Evolutionary conservation across 2,329 filamentous ascomycete species (phyloP).

Genomic region (Beauveria asiatica): DNA sequence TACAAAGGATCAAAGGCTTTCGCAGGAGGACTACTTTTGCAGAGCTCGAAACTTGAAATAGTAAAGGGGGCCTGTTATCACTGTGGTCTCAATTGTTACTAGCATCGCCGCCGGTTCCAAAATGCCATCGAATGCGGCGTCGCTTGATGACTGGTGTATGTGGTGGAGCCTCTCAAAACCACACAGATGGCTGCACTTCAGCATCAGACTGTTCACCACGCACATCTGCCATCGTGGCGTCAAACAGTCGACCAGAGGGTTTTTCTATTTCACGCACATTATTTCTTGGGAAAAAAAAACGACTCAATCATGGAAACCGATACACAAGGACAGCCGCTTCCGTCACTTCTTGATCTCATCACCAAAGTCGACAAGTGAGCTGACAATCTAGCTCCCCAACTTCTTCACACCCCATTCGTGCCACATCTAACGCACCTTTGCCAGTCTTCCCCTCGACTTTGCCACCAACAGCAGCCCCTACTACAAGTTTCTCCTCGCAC

Average conservation of each 20-base stretch:
- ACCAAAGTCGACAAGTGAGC: conserved; percentile 31
- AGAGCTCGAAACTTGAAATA: too few species aligned
- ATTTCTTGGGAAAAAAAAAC: too few species aligned
- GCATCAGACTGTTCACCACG: not conserved
- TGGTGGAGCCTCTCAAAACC: not conserved
- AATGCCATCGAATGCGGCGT: not conserved
- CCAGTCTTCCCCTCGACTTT: conserved; percentile 40
- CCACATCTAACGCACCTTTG: conserved; percentile 9
- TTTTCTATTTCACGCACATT: too few species aligned
- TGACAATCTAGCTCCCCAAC: not conserved
- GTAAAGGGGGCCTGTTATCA: not conserved
- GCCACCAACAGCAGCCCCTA: conserved; percentile 28
- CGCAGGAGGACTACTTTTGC: too few species aligned
- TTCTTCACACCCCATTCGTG: conserved; percentile 4
- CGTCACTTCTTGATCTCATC: conserved; percentile 12
- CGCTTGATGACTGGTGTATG: not conserved
- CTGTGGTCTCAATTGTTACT: not conserved
- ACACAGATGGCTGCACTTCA: not conserved
- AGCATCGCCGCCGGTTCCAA: too few species aligned
- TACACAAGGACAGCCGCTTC: not conserved
- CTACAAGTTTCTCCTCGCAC: conserved; percentile 37
- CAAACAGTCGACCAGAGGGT: too few species aligned
- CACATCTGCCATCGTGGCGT: not conserved
- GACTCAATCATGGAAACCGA: not conserved
- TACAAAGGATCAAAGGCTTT: too few species aligned